phyloP scores from a whole-genome alignment of 2,329 filamentous ascomycete species.

The Juglanconis oblonga region DNA sequence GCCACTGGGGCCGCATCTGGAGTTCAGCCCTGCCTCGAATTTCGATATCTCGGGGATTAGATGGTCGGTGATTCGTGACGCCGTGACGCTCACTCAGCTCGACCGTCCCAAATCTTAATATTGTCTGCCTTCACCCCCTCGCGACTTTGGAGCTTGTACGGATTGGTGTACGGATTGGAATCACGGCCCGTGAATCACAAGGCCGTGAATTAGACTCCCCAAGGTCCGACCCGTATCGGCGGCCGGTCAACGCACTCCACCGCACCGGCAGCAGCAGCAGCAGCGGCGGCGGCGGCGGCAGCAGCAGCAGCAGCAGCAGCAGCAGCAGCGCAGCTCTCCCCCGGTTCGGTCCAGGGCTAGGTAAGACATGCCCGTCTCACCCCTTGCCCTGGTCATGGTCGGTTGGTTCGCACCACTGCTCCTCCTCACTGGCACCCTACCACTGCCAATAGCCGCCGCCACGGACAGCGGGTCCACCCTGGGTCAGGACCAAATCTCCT shows the following conservation, averaged over 20 bases:
- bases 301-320: background rate
- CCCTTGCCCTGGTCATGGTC: background rate
- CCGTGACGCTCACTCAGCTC: background rate
- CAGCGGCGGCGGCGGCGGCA: too few species aligned
- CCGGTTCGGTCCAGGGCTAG: background rate
- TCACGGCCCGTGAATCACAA: too few species aligned
- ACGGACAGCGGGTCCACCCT: background rate
- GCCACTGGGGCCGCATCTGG: background rate
- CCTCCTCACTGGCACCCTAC: background rate
- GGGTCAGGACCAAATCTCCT: background rate
- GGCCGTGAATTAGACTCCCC: too few species aligned
- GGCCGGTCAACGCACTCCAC: too few species aligned
- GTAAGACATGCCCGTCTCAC: background rate
- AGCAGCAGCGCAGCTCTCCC: background rate
- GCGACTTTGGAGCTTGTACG: too few species aligned
- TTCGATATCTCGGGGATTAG: background rate
- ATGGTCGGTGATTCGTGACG: background rate
- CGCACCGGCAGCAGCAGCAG: too few species aligned
- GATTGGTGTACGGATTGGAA: too few species aligned
- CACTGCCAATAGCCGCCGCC: background rate
- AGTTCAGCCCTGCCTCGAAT: background rate
- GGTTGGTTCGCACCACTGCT: background rate
- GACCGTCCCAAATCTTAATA: background rate
- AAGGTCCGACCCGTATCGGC: too few species aligned
- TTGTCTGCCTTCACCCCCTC: too few species aligned